Percentiles rank a stretch among this genome's conserved stretches.
phyloP scores from a whole-genome alignment of 495 filamentous ascomycete species.

The Durotheca rogersii region DNA sequence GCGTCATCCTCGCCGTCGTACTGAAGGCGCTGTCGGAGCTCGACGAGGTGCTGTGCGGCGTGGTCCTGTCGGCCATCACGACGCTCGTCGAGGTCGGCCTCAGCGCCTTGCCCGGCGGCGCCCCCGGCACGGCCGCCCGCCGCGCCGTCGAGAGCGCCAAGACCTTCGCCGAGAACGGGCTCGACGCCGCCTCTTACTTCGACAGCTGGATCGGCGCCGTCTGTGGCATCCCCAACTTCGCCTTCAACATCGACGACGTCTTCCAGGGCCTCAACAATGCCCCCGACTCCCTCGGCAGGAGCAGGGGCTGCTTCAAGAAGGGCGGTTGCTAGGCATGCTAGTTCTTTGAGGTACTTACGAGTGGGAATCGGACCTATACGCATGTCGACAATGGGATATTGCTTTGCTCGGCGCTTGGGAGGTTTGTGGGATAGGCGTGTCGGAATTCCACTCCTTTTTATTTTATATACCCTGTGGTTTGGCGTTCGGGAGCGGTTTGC shows the following conservation, averaged over 20 bases:
- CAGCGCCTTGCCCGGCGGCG: slow-evolving; percentile 11
- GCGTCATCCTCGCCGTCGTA: slow-evolving; percentile 15
- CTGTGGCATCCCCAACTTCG: slow-evolving; percentile 15
- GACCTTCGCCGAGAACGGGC: slow-evolving; percentile 26
- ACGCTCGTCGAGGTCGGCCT: slow-evolving; percentile 22
- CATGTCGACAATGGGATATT: too few relatives aligned
- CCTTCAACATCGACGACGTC: slow-evolving; percentile 17
- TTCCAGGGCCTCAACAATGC: slow-evolving; percentile 7
- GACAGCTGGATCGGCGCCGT: slow-evolving; percentile 11
- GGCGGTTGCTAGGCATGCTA: background rate
- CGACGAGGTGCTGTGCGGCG: slow-evolving; percentile 27
- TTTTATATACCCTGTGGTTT: too few relatives aligned
- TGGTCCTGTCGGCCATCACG: slow-evolving; percentile 10
- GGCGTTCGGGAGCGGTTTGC: too few relatives aligned
- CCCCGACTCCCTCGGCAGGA: slow-evolving; percentile 11
- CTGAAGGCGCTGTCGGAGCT: slow-evolving; percentile 21
- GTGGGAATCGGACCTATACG: too few relatives aligned
- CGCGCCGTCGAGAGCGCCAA: slow-evolving; percentile 28
- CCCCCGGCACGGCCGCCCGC: background rate
- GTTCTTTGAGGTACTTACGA: background rate
- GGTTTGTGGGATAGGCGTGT: too few relatives aligned
- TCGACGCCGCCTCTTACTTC: slow-evolving; percentile 23
- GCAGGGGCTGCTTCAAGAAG: slow-evolving; percentile 21
- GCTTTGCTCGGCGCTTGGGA: too few relatives aligned
- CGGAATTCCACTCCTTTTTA: too few relatives aligned